Conservation (phyloP, 768 basidiomycete genomes). For the Lactifluus hygrophoroides region DNA sequence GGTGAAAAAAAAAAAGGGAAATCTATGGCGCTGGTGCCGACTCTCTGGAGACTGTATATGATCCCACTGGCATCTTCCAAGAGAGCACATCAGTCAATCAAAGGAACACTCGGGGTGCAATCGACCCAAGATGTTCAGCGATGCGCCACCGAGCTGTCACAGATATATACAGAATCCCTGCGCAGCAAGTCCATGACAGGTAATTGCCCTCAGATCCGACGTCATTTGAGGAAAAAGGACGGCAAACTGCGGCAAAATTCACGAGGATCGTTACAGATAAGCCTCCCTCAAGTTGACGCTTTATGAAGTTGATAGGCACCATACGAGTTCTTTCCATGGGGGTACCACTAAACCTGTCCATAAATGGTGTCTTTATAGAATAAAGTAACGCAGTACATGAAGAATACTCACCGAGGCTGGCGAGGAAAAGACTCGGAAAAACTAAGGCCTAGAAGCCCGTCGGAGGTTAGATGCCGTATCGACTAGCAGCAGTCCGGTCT, state of each 20-base stretch:
- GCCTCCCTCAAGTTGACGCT: conserved; percentile 1
- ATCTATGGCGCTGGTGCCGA: not conserved
- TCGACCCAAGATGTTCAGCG: not conserved
- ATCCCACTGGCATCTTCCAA: not conserved
- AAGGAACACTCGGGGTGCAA: not conserved
- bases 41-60: not conserved
- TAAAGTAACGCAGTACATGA: not conserved
- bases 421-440: not conserved
- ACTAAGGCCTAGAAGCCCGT: not conserved
- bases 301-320: not conserved
- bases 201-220: not conserved
- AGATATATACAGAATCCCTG: not conserved
- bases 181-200: not conserved
- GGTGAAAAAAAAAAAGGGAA: not conserved
- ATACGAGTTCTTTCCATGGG: not conserved
- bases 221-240: not conserved
- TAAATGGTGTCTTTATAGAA: not conserved
- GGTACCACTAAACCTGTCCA: not conserved
- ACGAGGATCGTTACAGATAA: not conserved
- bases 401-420: not conserved
- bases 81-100: not conserved
- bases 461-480: not conserved
- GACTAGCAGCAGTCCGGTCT: not conserved
- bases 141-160: conserved; percentile 9
- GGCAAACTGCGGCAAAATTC: not conserved